Conservation (phyloP, 2,329 filamentous ascomycete genomes). For the Fusarium ambrosium region DNA sequence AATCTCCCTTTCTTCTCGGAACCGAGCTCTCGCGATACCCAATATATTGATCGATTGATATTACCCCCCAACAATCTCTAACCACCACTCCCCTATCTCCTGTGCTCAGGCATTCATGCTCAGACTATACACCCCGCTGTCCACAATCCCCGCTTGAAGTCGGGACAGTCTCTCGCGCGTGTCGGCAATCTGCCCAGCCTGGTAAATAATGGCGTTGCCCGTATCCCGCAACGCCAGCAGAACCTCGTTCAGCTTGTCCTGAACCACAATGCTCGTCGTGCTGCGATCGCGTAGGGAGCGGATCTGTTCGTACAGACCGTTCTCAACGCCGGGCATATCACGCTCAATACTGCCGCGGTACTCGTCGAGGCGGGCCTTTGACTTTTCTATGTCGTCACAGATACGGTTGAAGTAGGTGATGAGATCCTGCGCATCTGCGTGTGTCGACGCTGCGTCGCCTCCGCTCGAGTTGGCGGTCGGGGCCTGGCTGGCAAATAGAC, state of each 20-base stretch:
- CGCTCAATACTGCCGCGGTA: constrained; percentile 62
- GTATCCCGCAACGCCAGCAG: constrained; percentile 56
- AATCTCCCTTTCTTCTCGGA: not conserved
- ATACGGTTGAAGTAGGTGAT: constrained; percentile 62
- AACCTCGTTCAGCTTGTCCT: constrained; percentile 57
- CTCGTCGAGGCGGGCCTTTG: constrained; percentile 59
- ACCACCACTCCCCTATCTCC: not conserved
- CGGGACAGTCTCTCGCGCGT: constrained; percentile 58
- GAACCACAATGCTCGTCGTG: constrained; percentile 48
- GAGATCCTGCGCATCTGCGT: constrained; percentile 57
- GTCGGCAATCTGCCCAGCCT: constrained; percentile 59
- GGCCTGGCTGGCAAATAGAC: constrained; percentile 56
- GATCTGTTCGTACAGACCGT: constrained; percentile 61
- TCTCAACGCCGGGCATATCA: constrained; percentile 63
- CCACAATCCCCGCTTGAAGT: constrained; percentile 57
- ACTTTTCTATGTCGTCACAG: constrained; percentile 59
- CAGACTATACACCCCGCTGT: constrained; percentile 53
- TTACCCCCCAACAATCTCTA: constrained; percentile 13
- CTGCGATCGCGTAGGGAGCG: constrained; percentile 53
- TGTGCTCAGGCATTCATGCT: constrained; percentile 48
- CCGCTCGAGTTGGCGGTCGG: constrained; percentile 47
- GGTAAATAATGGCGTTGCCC: constrained; percentile 56
- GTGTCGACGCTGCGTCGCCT: constrained; percentile 52
- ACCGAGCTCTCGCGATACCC: constrained; percentile 25
- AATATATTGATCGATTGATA: constrained; percentile 24